Base-by-base conservation (phyloP, 164 flowering plant species). In the Liriodendron chinense region DNA sequence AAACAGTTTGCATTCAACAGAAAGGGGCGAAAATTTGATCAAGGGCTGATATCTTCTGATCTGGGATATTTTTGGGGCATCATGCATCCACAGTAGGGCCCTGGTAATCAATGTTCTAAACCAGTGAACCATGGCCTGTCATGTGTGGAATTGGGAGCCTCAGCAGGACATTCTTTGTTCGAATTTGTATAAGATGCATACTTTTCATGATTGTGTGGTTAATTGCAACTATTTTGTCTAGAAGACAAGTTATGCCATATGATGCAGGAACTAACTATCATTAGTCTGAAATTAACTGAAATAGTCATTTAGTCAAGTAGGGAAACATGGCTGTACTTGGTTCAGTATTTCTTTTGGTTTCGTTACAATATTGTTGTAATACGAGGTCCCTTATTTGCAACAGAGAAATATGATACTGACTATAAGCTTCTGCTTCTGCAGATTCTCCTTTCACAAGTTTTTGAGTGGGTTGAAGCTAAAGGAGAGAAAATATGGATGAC, bases 401-500 rank as follows among this genome's bases (percentile, higher is more conserved):
- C 73, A 65, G 59, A 47, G 70, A 71, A 65, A 47, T 7, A 65
- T 56, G 34, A 70, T 78, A 20, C 43, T 34, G 21, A 34, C 72
- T 2, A 13, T 9, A 47, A 49, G 47, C 28, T 24, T 57, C 49
- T 71, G 34, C 34, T 7, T 57, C 28, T 53, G 68, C 73, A 67
- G 75, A 64, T 69, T 73, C 23, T 68, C 26, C 67, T 34, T 21
- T 28, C 57, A 47, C 50, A 72, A 69, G 53, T 75, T 74, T 53
- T 47, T 62, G 50, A 23, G 50, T 56, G 64, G 70, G 66, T 47
- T 24, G 78, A 49, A 75, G 72, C 74, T 73, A 59, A 77, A 77
- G 59, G 78, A 73, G 53, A 22, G n/a, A 59, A 24, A 65, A 61
- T 72, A 89, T 84, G 89, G 88, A 81, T 21, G 90, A 81, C 47